Conservation (phyloP, 768 basidiomycete species). For the Leccinum variicolor region DNA sequence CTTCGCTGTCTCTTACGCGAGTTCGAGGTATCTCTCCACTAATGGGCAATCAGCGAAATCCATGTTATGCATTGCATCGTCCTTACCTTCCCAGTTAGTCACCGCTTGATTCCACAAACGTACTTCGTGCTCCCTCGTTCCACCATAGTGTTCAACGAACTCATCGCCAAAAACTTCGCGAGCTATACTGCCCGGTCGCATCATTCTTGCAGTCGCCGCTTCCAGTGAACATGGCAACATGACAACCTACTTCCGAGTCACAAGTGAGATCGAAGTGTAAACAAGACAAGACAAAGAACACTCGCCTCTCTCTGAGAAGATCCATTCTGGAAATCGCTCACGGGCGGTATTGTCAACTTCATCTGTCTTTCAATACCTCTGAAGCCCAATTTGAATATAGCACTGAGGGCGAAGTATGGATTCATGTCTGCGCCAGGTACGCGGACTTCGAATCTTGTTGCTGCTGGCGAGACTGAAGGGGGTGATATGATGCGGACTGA, state of each 20-base stretch:
- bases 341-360: constrained; percentile 65
- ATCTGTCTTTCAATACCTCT: constrained; percentile 83
- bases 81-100: constrained; percentile 89
- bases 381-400: constrained; percentile 84
- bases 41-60: constrained; percentile 10
- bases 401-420: constrained; percentile 83
- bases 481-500: constrained; percentile 92
- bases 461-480: constrained; percentile 75
- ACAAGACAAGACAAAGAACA: constrained; percentile 28
- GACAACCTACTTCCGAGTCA: constrained; percentile 44
- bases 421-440: constrained; percentile 98
- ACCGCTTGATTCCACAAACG: constrained; percentile 84
- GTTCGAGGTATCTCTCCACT: constrained; percentile 87
- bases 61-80: background rate
- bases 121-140: constrained; percentile 92
- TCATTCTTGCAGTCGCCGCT: constrained; percentile 78
- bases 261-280: background rate
- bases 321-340: constrained; percentile 33
- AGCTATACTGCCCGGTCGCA: constrained; percentile 72
- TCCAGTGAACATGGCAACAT: constrained; percentile 81
- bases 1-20: constrained; percentile 43
- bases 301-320: constrained; percentile 59
- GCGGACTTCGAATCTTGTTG: constrained; percentile 90
- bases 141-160: constrained; percentile 93
- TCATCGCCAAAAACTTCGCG: constrained; percentile 84